A percentile compares a stretch with the other conserved stretches of the same genome.
phyloP scores from a whole-genome alignment of 768 basidiomycete genomes.

The Candolleomyces eurysporus region DNA sequence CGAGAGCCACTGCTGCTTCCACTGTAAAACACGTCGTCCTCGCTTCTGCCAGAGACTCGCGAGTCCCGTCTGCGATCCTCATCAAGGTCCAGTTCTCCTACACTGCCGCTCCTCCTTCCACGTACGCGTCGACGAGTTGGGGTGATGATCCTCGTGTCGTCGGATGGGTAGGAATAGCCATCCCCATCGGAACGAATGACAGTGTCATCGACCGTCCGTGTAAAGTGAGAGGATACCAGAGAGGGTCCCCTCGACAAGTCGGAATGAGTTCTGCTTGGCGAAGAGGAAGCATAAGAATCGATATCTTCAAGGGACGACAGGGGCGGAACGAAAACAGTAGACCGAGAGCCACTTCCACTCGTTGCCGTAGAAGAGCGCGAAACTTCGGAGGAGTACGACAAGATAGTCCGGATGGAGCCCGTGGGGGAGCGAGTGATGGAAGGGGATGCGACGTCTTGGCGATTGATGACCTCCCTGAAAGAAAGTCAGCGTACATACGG shows the following conservation, averaged over 20 bases:
- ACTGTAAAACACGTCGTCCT: constrained; percentile 10
- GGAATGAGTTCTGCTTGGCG: constrained; percentile 27
- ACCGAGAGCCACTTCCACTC: constrained; percentile 58
- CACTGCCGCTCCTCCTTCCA: constrained; percentile 47
- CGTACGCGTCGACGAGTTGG: constrained; percentile 48
- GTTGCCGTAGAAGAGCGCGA: constrained; percentile 30
- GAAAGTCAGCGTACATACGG: not conserved
- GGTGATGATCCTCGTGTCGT: constrained; percentile 71
- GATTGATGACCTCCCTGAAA: constrained; percentile 75
- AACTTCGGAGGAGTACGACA: constrained; percentile 35
- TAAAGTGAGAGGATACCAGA: constrained; percentile 54
- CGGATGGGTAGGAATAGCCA: constrained; percentile 64
- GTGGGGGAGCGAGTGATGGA: constrained; percentile 51
- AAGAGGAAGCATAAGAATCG: constrained; percentile 49
- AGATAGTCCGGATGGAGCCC: constrained; percentile 67
- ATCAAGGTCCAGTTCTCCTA: constrained; percentile 73
- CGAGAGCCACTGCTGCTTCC: constrained; percentile 3
- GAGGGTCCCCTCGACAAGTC: constrained; percentile 40
- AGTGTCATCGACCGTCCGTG: constrained; percentile 71
- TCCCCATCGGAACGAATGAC: constrained; percentile 65
- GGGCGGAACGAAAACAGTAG: constrained; percentile 77
- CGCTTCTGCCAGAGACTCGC: constrained; percentile 3
- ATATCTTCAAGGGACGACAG: constrained; percentile 69
- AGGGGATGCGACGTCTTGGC: constrained; percentile 44
- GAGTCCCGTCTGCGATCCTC: constrained; percentile 13